Conservation (phyloP, 2,329 filamentous ascomycete genomes). For the Sclerotinia borealis region DNA sequence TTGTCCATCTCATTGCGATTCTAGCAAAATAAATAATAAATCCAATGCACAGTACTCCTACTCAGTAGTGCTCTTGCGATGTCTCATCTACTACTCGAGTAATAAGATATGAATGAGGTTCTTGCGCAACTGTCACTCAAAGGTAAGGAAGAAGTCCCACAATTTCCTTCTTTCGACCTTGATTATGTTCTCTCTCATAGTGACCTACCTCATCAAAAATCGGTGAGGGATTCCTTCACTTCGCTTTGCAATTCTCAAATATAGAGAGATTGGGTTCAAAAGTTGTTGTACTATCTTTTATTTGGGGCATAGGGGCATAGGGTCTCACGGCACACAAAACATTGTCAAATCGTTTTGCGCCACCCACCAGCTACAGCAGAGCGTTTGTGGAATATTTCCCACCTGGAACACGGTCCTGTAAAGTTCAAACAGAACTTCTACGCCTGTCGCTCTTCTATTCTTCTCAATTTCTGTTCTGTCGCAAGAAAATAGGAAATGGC, state of each 20-base stretch:
- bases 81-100: too few relatives aligned
- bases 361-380: background rate
- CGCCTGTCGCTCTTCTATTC: background rate
- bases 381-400: background rate
- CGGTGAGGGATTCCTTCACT: background rate
- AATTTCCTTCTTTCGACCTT: background rate
- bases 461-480: background rate
- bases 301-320: background rate
- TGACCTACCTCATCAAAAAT: constrained; percentile 3
- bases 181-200: background rate
- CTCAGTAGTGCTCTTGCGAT: background rate
- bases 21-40: background rate
- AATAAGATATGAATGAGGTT: background rate
- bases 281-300: background rate
- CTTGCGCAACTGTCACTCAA: background rate
- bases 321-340: background rate
- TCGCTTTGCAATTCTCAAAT: background rate
- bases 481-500: background rate
- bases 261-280: background rate
- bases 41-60: background rate
- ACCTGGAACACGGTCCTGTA: background rate
- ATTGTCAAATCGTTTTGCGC: background rate
- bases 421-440: background rate
- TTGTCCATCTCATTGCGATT: too few relatives aligned
- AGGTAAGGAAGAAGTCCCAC: background rate